Base-by-base conservation (phyloP, 495 filamentous ascomycete genomes). In the Tuber umbilicatum region DNA sequence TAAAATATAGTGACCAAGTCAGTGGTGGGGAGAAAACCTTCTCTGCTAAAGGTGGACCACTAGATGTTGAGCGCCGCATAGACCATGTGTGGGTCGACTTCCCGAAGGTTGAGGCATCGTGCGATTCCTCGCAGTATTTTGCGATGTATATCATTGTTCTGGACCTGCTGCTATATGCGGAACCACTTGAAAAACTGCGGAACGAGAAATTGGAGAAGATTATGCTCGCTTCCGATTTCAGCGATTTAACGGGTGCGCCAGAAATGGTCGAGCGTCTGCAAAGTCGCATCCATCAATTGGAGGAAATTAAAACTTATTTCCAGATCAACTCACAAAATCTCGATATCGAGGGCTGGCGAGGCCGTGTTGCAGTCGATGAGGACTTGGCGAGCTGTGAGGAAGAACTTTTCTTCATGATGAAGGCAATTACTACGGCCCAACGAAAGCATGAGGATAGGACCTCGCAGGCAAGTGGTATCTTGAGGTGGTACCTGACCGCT, bases 381-480 rank as follows among this genome's bases (percentile, higher is more conserved):
- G 95, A 99, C 81, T 86, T 99, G 72, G 87, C 92, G 27, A 89
- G 87, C 70, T 97, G 92, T 81, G 96, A 98, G 81, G 96, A 99
- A 81, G 96, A 99, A 84, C 85, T 99, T 45, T 99, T 99, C 86
- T 99, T 99, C 85, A 91, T 98, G 87, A 97, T 98, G 96, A 97
- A 99, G 79, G 95, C 95, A 35, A 98, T 99, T 83, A 99, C 94
- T 1, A 94, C 94, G 4, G 94, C 94, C 14, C 95, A 99, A 82
- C 85, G 94, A 73, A 94, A 93, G 81, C 89, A 89, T 68, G 92
- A 96, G 73, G 93, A 92, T 69, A 84, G 89, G 71, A 80, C 84
- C 75, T 88, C 87, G 2, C 88, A 92, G 76, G 89, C 89, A 67
- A 94, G 88, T 78, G 94, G 94, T 17, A 76, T 78, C 9, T 81